These are phyloP conservation scores for Mucor circinelloides DNA, from an alignment of 371 early-diverging fungal genomes.

Conservation along the genomic window DNA sequence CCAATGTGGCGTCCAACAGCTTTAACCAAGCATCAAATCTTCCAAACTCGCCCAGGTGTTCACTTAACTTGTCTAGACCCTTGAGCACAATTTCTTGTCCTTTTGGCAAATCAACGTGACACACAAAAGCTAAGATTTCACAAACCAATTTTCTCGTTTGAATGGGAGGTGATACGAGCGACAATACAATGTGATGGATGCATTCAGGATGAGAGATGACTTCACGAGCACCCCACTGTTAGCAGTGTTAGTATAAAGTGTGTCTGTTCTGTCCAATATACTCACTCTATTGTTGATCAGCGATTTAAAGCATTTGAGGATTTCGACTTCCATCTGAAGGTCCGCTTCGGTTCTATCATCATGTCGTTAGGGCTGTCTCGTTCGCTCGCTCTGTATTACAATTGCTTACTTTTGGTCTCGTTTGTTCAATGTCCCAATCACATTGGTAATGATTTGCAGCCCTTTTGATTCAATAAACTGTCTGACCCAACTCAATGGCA, in stretches of 20 bases:
- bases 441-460: slow-evolving; percentile 65
- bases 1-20: slow-evolving; percentile 74
- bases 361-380: background rate
- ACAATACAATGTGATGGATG: slow-evolving; percentile 73
- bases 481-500: slow-evolving; percentile 70
- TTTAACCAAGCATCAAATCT: slow-evolving; percentile 85
- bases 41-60: slow-evolving; percentile 60
- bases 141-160: slow-evolving; percentile 79
- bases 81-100: slow-evolving; percentile 83
- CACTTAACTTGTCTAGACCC: slow-evolving; percentile 66
- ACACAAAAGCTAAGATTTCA: slow-evolving; percentile 82
- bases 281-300: slow-evolving; percentile 71
- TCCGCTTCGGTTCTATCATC: slow-evolving; percentile 63
- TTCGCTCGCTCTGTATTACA: background rate
- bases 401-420: slow-evolving; percentile 44
- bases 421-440: slow-evolving; percentile 60
- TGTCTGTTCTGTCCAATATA: background rate
- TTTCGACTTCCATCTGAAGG: slow-evolving; percentile 79
- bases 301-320: slow-evolving; percentile 79
- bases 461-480: slow-evolving; percentile 78
- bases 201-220: slow-evolving; percentile 74
- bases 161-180: slow-evolving; percentile 78
- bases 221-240: slow-evolving; percentile 81
- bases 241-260: background rate
- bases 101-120: slow-evolving; percentile 77